A percentile compares a stretch with the other conserved stretches of the same genome.
Conservation (phyloP, 2,329 filamentous ascomycete genomes). For the Emergomyces orientalis region DNA sequence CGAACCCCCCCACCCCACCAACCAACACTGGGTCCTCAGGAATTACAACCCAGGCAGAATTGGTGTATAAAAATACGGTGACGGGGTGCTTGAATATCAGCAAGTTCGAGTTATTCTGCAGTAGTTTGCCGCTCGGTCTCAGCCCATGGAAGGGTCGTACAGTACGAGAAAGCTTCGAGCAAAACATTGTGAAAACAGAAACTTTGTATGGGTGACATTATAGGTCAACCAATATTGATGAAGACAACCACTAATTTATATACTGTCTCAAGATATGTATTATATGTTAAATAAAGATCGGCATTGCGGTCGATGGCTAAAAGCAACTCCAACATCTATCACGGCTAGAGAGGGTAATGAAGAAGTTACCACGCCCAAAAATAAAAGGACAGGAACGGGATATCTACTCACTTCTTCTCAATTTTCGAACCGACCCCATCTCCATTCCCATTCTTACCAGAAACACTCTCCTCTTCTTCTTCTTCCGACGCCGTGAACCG, state of each 20-base stretch:
- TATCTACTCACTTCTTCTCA: not conserved
- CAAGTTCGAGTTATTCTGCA: not conserved
- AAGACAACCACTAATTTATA: not conserved
- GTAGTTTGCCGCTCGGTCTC: not conserved
- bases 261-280: not conserved
- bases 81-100: no score
- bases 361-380: not conserved
- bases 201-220: not conserved
- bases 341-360: not conserved
- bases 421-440: not conserved
- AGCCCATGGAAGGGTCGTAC: not conserved
- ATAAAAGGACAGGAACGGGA: not conserved
- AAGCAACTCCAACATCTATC: not conserved
- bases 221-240: not conserved
- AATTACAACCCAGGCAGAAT: not conserved
- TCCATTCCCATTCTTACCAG: not conserved
- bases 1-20: not conserved
- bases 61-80: not conserved
- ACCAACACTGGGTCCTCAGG: no score
- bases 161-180: not conserved
- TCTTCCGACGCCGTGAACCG: conserved; percentile 23
- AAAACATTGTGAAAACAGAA: not conserved
- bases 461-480: conserved; percentile 8
- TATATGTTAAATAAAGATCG: no score
- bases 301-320: not conserved